Percentiles rank a stretch among this genome's conserved stretches.
phyloP scores from a whole-genome alignment of 495 filamentous ascomycete genomes.

The Friedmanniomyces endolithicus region DNA sequence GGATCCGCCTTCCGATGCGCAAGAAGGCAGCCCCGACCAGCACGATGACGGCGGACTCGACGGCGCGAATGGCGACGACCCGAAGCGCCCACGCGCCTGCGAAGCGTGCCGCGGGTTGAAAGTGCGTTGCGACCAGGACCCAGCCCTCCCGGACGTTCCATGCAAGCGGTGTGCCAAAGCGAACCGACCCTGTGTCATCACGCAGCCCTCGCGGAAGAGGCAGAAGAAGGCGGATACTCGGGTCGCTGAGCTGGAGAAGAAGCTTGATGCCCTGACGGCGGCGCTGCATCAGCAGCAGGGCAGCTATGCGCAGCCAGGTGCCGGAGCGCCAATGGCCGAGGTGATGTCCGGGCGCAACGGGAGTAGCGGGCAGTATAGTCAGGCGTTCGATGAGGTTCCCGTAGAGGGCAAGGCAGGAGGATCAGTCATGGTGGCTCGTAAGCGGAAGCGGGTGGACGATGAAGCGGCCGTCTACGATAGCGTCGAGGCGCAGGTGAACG shows the following conservation, averaged over 20 bases:
- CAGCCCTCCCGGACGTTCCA: slow-evolving; percentile 45
- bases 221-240: slow-evolving; percentile 89
- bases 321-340: slow-evolving; percentile 21
- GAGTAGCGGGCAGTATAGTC: slow-evolving; percentile 6
- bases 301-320: slow-evolving; percentile 25
- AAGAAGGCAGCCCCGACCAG: neutral
- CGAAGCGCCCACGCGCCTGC: slow-evolving; percentile 78
- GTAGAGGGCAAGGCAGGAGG: neutral
- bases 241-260: slow-evolving; percentile 86
- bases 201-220: slow-evolving; percentile 68
- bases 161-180: slow-evolving; percentile 86
- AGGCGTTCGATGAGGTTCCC: neutral
- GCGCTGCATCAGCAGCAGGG: slow-evolving; percentile 45
- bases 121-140: slow-evolving; percentile 73
- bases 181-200: slow-evolving; percentile 64
- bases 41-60: slow-evolving; percentile 23
- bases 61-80: slow-evolving; percentile 25
- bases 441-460: slow-evolving; percentile 11
- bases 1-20: neutral
- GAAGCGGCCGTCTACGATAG: neutral
- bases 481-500: neutral
- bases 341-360: slow-evolving; percentile 10
- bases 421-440: neutral
- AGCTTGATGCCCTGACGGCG: slow-evolving; percentile 80
- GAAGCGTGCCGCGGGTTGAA: slow-evolving; percentile 85